Evolutionary conservation across 495 filamentous ascomycete species (phyloP), one percentile per base, ranked within the genome.

Genomic region (Talaromyces liani): DNA sequence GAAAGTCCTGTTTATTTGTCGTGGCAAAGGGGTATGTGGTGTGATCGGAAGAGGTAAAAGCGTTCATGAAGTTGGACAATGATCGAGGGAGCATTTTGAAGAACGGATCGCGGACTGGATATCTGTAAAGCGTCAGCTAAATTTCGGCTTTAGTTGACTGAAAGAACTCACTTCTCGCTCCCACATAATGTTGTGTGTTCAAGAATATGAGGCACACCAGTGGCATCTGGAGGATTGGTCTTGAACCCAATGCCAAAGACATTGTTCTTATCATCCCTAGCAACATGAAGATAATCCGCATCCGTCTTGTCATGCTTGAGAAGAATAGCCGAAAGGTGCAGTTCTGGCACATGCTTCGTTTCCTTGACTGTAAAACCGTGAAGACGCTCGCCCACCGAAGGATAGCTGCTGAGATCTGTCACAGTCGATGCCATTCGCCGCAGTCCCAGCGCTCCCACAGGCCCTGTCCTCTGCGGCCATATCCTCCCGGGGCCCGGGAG

Each of bases 1-100:
- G 88, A 75, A 93, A 98, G 69, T 98, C 94, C 71, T 95, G 91
- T 36, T 84, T 78, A 68, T 98, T 98, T n/a, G 94, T 98, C 7
- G 94, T 98, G 64, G 94, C 92, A 71, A 98, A 98, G 2, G 94
- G 94, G 72, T 98, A 98, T 49, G 88, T 92, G n/a, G 94, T 98
- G 71, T 98, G 92, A 70, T 98, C 94, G 22, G 91, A 87, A 34
- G 91, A 90, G 39, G 94, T 98, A 69, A 98, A 95, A 53, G 94
- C 94, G 71, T 98, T 98, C 94, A 98, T 98, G 71, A 97, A 98
- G 73, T 97, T 98, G 47, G 94, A 96, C 3, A 98, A 85, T 25
- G 94, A 96, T 57, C 94, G 88, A 14, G 93, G 95, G 29, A 98
- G 85, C 94, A 98, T 98, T 82, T 98, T 98, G 79, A 98, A 98